Base-by-base conservation (phyloP, 225 moss, liverwort and hornwort species). In the Sphagnum tenellum region DNA sequence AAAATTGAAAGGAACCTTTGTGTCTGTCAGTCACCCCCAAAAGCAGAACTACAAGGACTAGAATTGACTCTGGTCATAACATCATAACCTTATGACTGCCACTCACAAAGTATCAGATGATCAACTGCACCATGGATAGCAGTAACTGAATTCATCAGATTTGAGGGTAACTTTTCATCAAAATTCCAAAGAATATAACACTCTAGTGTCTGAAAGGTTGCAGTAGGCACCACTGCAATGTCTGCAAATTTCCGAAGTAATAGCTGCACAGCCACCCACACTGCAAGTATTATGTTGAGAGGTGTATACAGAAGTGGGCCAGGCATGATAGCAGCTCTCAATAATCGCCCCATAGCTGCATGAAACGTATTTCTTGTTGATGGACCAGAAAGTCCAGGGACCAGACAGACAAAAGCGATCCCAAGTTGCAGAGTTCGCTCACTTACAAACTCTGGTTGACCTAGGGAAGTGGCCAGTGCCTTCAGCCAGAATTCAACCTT, bases 401-500 rank as follows among this genome's bases (percentile, higher is more conserved):
- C 87, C 72, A 98, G 72, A 74, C 98, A 90, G 59, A 98, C 85
- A 74, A 98, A 98, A 66, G 83, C 85, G 74, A 90, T 89, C 63
- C 98, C 98, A 77, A 98, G 82, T 79, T 98, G 87, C 70, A 98
- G 79, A 11, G 93, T 98, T 45, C 93, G 86, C 75, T 91, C 87
- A 54, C 79, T 82, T 11, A 91, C 89, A 68, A 87, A 88, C 11
- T 72, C 72, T 61, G 73, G 51, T 9, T 76, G 78, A 61, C 73
- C 82, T 55, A 73, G 63, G 66, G 74, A 77, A 71, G 71, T 87
- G 49, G 89, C 90, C 63, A 98, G 70, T 2, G 85, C 73, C 70
- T 82, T 93, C 9, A 98, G 81, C 98, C 98, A 98, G 73, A 98
- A 98, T 61, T 90, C 90, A 60, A 98, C 82, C 93, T 98, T 80